Conservation (phyloP, 345 rosid genomes). For the Euphorbia pulcherrima region DNA sequence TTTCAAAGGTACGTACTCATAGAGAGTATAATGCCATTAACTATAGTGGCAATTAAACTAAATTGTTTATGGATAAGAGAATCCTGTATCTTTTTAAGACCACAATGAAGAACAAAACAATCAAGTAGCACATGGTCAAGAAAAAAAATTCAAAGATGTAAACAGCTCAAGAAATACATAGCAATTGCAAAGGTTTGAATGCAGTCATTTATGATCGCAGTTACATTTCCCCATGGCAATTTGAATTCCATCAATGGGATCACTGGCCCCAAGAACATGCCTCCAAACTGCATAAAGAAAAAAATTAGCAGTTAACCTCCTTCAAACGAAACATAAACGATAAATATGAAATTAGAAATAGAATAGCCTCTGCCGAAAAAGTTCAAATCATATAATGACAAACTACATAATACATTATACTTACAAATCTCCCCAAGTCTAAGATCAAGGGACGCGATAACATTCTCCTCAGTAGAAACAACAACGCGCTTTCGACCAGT, state of each 20-base stretch:
- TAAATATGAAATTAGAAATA: not conserved
- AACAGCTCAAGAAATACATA: not conserved
- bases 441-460: constrained; percentile 92
- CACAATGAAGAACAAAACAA: constrained; percentile 5
- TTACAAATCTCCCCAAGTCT: constrained; percentile 88
- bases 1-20: not conserved
- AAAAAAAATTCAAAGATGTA: not conserved
- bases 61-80: not conserved
- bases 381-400: not conserved
- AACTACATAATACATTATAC: constrained; percentile 13
- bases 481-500: constrained; percentile 91
- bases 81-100: not conserved
- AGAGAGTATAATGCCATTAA: not conserved
- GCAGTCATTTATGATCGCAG: not conserved
- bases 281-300: constrained; percentile 69
- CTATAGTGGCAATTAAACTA: not conserved
- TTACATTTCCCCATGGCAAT: constrained; percentile 86
- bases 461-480: constrained; percentile 89
- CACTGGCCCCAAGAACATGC: constrained; percentile 71
- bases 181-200: not conserved
- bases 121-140: not conserved
- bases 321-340: not conserved
- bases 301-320: not conserved
- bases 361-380: not conserved
- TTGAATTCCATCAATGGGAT: constrained; percentile 65